Conservation (phyloP, 2,329 filamentous ascomycete species). For the Lomentospora prolificans region DNA sequence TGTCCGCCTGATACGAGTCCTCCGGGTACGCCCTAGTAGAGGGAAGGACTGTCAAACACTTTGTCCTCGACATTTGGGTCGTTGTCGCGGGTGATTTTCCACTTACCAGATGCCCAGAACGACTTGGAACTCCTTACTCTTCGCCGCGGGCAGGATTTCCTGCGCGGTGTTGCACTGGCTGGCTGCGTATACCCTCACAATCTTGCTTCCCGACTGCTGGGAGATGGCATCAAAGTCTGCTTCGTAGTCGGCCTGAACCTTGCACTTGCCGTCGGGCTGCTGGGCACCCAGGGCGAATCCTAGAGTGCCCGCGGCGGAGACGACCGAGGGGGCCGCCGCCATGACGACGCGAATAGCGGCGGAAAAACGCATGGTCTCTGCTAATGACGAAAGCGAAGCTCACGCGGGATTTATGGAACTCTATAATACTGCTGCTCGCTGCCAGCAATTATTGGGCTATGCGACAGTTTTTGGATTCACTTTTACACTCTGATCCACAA, state of each 20-base stretch:
- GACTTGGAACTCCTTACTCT: conserved; percentile 54
- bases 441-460: too few relatives aligned
- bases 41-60: background rate
- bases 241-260: conserved; percentile 51
- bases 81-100: background rate
- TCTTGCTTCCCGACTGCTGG: conserved; percentile 33
- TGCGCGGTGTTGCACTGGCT: conserved; percentile 56
- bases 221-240: conserved; percentile 54
- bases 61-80: too few relatives aligned
- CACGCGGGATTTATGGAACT: too few relatives aligned
- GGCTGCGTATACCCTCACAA: conserved; percentile 59
- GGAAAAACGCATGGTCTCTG: conserved; percentile 10
- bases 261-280: conserved; percentile 50
- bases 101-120: conserved; percentile 60
- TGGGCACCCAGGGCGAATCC: conserved; percentile 61
- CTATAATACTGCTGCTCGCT: too few relatives aligned
- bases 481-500: too few relatives aligned
- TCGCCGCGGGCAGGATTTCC: conserved; percentile 55
- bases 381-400: too few relatives aligned
- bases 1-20: conserved; percentile 52
- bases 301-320: conserved; percentile 32
- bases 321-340: conserved; percentile 20
- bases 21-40: conserved; percentile 46
- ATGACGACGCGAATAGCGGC: conserved; percentile 9
- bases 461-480: too few relatives aligned